Percentiles rank a stretch among this genome's conserved stretches.
Conservation (phyloP, 1,139 yeast genomes). For the Candida pseudoviswanathii region DNA sequence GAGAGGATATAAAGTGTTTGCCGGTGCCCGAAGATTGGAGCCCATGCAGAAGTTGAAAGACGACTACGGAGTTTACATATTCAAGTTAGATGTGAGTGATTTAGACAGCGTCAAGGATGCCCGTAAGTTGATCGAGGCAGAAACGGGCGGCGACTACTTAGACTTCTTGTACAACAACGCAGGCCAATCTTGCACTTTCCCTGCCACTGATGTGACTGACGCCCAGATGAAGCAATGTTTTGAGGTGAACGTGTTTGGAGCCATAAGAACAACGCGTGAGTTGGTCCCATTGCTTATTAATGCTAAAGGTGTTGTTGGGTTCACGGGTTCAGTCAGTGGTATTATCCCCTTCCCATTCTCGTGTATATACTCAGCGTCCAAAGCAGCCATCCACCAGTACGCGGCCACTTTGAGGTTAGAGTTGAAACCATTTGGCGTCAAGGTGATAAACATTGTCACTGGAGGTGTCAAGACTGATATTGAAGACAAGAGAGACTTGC, state of each 20-base stretch:
- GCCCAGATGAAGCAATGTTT: constrained; percentile 56
- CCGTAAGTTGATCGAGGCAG: constrained; percentile 37
- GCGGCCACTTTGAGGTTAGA: constrained; percentile 65
- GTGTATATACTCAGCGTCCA: constrained; percentile 66
- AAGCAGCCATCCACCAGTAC: constrained; percentile 76
- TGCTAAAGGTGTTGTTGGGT: constrained; percentile 70
- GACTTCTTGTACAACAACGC: constrained; percentile 55
- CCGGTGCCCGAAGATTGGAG: constrained; percentile 68
- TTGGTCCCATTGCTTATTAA: constrained; percentile 59
- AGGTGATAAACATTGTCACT: constrained; percentile 50
- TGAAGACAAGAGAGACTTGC: constrained; percentile 51
- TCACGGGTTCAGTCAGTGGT: constrained; percentile 77
- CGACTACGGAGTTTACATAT: constrained; percentile 33
- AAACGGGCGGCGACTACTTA: constrained; percentile 47
- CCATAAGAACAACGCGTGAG: constrained; percentile 63
- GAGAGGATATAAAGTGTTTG: constrained; percentile 60
- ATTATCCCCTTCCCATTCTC: constrained; percentile 71
- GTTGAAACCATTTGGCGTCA: constrained; percentile 71
- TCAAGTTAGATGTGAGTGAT: constrained; percentile 47
- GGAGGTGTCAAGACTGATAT: constrained; percentile 72
- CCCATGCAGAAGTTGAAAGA: constrained; percentile 57
- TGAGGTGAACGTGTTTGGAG: constrained; percentile 72
- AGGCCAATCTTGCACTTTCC: constrained; percentile 65
- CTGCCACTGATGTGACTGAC: constrained; percentile 68
- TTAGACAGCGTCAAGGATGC: constrained; percentile 50